Base-by-base conservation (phyloP, 306 rosid species). In the Luffa acutangula region DNA sequence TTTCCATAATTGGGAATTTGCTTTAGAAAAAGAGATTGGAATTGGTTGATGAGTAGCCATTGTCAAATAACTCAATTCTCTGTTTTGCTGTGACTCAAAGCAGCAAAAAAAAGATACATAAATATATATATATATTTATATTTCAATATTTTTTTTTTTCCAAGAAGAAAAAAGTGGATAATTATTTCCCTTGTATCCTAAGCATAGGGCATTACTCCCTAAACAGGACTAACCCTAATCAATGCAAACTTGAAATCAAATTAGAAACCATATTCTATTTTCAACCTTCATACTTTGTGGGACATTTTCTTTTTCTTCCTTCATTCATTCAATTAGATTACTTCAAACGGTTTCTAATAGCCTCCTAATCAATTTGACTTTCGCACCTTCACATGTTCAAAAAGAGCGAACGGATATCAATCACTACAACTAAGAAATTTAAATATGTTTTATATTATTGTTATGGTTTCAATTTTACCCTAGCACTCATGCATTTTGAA, bases 1-100 rank as follows among this genome's bases (percentile, higher is more conserved):
- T 84, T 87, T 91, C 91, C 83, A 82, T 85, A 85, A 78, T 85
- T 85, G 85, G 87, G 69, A 82, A 87, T 73, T 79, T 82, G 80
- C 85, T 83, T 83, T 88, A 67, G 75, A 62, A 82, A 70, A 86
- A 84, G 62, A 83, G 37, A 69, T 69, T 75, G 78, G 78, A 72
- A 87, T 78, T 80, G 85, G 84, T 82, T 60, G 80, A 86, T 80
- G 83, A 85, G 83, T 43, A 43, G 82, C 84, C 84, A 82, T 82
- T 89, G 85, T 88, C 82, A 83, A 82, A 80, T 85, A 77, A 52
- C 82, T 76, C 65, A 5, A 33, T 75, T 80, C 80, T 70, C 42
- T 72, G 59, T 31, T 48, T 72, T 72, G 76, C 56, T 70, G 56
- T 43, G 76, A 45, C 36, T 71, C 56, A 46, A 71, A 71, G 11